Base-by-base conservation (phyloP, 768 basidiomycete genomes). In the Leccinum subgranulosum region DNA sequence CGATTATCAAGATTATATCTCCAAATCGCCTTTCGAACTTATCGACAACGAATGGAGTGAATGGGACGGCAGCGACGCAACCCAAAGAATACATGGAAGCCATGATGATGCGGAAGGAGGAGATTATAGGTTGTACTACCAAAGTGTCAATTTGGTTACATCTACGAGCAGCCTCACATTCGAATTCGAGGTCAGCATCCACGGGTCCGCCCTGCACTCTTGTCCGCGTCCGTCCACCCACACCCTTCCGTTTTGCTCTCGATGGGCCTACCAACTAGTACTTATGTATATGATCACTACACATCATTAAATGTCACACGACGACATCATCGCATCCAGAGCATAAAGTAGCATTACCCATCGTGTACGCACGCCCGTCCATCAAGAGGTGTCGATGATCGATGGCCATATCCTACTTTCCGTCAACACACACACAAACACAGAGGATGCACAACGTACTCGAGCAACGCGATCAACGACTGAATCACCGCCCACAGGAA, bases 401-500 rank as follows among this genome's bases (percentile, higher is more conserved):
- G 76, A 72, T 12, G 77, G 77, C 77, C 78, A 79, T 57, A 78
- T 64, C 45, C 77, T 79, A 54, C 3, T 11, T n/a, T 31, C 8
- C 33, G 25, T 65, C 23, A 59, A 55, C 23, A 33, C 19, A 6
- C 12, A 21, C 6, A 21, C 6, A 36, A 23, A 17, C 10, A 28
- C 49, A 45, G 14, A 36, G 28, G 19, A 41, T 39, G 6, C 43
- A 5, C 14, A 39, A 50, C 61, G 1, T 49, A 79, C 78, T 73
- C 76, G 28, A 79, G 70, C 54, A 79, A 63, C 14, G 73, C 72
- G 15, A 79, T 62, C 6, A 77, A 65, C n/a, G 72, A 69, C 54
- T 77, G 75, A 46, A 80, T 70, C 52, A 76, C 65, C 3, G 73
- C 79, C 59, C 75, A 74, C 15, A 78, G 53, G 51, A 78, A 78